These are phyloP conservation scores for Trypethelium eluteriae DNA, from an alignment of 495 filamentous ascomycete species.

Conservation along the genomic window DNA sequence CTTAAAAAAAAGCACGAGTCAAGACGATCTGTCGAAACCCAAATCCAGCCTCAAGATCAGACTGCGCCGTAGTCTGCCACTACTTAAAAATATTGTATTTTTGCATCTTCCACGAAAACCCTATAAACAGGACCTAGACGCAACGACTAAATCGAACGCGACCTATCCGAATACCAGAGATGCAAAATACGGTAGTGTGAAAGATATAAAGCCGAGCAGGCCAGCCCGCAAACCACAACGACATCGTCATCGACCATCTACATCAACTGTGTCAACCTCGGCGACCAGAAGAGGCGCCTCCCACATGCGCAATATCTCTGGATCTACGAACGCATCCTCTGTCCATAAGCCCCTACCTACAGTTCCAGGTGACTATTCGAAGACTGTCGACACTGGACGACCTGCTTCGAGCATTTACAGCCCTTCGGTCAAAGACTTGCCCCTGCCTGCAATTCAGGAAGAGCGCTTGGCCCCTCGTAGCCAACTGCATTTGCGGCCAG, in stretches of 20 bases:
- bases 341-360: neutral
- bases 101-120: neutral
- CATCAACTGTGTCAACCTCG: neutral
- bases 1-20: neutral
- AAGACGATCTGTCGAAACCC: neutral
- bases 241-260: neutral
- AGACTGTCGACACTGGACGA: neutral
- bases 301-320: neutral
- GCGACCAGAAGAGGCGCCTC: neutral
- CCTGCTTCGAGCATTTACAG: conserved; percentile 4
- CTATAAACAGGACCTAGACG: neutral
- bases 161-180: too few species aligned
- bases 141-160: too few species aligned
- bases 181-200: neutral
- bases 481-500: neutral
- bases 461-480: neutral
- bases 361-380: neutral
- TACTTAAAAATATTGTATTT: neutral
- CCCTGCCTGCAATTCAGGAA: neutral
- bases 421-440: neutral
- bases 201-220: neutral
- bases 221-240: neutral
- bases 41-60: neutral
- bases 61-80: neutral
- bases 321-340: neutral